A percentile compares a stretch with the other conserved stretches of the same genome.
These are phyloP conservation scores for Vaccinium darrowii DNA, from an alignment of 148 eudicot species.

Conservation along the genomic window DNA sequence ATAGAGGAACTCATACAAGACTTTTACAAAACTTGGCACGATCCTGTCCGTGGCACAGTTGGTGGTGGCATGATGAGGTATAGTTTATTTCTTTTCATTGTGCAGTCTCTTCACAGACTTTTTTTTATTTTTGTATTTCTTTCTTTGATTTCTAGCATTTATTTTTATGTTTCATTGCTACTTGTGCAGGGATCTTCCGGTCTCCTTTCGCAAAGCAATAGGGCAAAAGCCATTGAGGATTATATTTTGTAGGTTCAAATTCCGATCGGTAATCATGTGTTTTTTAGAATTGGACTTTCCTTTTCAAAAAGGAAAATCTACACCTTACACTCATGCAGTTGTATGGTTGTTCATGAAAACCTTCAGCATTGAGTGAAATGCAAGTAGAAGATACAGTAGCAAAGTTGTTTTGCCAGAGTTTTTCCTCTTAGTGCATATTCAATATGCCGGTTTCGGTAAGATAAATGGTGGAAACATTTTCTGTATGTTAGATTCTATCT, in stretches of 20 bases:
- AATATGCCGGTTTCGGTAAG: no score
- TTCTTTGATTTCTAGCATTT: not conserved
- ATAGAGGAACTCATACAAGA: slow-evolving; percentile 75
- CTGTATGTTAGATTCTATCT: no score
- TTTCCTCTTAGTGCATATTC: not conserved
- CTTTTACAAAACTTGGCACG: slow-evolving; percentile 75
- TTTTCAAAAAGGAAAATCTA: not conserved
- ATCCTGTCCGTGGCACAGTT: slow-evolving; percentile 67
- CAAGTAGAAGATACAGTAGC: not conserved
- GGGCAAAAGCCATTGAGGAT: slow-evolving; percentile 74
- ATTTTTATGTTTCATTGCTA: not conserved
- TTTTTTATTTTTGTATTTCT: not conserved
- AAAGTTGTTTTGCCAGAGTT: not conserved
- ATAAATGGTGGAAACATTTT: no score
- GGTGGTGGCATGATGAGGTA: slow-evolving; percentile 78
- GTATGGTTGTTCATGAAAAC: not conserved
- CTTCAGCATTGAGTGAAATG: not conserved
- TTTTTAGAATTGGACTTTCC: not conserved
- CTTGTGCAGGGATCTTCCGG: slow-evolving; percentile 58
- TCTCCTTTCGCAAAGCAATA: slow-evolving; percentile 66
- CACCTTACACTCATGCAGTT: not conserved
- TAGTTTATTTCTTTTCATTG: not conserved
- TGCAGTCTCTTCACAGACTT: not conserved
- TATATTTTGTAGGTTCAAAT: slow-evolving; percentile 54
- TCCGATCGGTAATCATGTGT: not conserved